These are phyloP conservation scores for Daldinia eschscholtzii DNA, from an alignment of 2,329 filamentous ascomycete genomes.

Conservation along the genomic window DNA sequence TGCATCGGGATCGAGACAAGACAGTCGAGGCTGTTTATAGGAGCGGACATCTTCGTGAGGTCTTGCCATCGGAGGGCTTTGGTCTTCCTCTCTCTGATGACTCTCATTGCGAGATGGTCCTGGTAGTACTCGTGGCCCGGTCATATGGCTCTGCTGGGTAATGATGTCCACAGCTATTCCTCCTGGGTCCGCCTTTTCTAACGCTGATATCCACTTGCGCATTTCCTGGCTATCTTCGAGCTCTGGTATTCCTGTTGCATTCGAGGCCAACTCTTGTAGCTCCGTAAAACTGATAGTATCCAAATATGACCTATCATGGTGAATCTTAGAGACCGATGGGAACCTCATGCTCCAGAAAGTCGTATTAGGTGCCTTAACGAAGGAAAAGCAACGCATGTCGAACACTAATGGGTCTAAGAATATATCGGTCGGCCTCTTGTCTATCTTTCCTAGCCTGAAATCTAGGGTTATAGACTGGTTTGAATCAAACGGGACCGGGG, in stretches of 20 bases:
- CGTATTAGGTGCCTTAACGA: slow-evolving; percentile 77
- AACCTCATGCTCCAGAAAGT: slow-evolving; percentile 82
- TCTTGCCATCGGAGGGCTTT: background rate
- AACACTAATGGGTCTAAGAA: slow-evolving; percentile 82
- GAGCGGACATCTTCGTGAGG: background rate
- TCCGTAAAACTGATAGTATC: slow-evolving; percentile 78
- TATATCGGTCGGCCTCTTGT: slow-evolving; percentile 61
- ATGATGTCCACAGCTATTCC: slow-evolving; percentile 58
- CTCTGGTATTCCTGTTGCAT: slow-evolving; percentile 63
- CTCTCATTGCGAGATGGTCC: slow-evolving; percentile 34
- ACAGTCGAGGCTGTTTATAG: background rate
- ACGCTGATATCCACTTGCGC: slow-evolving; percentile 68
- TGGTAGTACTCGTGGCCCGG: slow-evolving; percentile 45
- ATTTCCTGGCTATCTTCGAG: slow-evolving; percentile 72
- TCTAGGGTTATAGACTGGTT: slow-evolving; percentile 61
- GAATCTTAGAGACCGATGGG: slow-evolving; percentile 80
- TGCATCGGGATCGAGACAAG: background rate
- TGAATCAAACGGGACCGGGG: slow-evolving; percentile 54
- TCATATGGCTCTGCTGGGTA: slow-evolving; percentile 60
- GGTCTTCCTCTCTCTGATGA: background rate
- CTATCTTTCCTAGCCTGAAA: slow-evolving; percentile 60
- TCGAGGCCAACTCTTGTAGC: slow-evolving; percentile 74
- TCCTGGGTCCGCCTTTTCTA: slow-evolving; percentile 68
- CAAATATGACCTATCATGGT: slow-evolving; percentile 77
- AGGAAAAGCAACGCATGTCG: slow-evolving; percentile 84